Conservation (phyloP, 768 basidiomycete genomes). For the Mrakia hoshinonis region DNA sequence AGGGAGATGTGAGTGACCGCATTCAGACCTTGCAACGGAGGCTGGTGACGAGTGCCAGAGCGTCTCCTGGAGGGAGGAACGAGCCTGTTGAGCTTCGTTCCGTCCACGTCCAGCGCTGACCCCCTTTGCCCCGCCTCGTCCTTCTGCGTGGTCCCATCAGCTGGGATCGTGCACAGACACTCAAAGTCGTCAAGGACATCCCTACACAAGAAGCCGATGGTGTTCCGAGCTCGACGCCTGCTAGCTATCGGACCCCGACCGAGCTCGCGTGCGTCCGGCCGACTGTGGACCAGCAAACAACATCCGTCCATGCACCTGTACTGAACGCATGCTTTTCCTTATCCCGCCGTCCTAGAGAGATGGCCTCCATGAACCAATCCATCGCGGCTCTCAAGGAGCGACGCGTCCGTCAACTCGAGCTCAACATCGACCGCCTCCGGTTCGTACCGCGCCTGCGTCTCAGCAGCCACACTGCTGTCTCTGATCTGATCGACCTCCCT, state of each 20-base stretch:
- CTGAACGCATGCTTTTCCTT: too few relatives aligned
- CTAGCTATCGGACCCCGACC: background rate
- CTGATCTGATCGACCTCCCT: background rate
- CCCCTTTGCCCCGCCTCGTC: background rate
- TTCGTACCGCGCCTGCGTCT: background rate
- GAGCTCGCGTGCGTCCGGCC: slow-evolving; percentile 3
- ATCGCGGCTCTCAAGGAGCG: background rate
- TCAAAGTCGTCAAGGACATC: background rate
- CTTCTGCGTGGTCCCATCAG: background rate
- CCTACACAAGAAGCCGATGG: background rate
- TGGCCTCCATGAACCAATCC: background rate
- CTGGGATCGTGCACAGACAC: background rate
- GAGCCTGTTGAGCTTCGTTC: background rate
- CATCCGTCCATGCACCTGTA: too few relatives aligned
- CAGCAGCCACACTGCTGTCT: background rate
- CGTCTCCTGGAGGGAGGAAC: background rate
- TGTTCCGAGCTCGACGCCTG: background rate
- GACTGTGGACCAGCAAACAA: too few relatives aligned
- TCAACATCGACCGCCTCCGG: slow-evolving; percentile 13
- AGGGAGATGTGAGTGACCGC: slow-evolving; percentile 1
- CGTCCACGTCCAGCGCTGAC: background rate
- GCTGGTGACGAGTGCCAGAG: too few relatives aligned
- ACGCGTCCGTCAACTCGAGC: slow-evolving; percentile 5
- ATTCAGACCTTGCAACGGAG: too few relatives aligned
- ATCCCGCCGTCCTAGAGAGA: background rate